Conservation (phyloP, 768 basidiomycete genomes). For the Tulasnella sp. region DNA sequence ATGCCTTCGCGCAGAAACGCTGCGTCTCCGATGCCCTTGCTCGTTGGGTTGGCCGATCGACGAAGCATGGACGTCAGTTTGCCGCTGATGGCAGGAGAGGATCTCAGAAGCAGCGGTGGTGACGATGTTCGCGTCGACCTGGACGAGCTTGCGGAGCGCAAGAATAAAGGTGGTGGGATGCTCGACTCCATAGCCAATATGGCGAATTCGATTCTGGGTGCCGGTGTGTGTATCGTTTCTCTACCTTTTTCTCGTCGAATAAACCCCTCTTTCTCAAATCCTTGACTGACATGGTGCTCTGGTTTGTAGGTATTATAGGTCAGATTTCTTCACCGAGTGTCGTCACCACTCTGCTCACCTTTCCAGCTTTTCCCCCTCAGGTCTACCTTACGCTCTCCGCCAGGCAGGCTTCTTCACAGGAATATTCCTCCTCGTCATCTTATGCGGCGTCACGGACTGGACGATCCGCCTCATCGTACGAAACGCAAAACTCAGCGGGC, state of each 20-base stretch:
- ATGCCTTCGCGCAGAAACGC: slow-evolving; percentile 38
- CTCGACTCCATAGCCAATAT: slow-evolving; percentile 83
- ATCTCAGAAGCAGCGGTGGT: slow-evolving; percentile 38
- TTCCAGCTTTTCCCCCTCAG: slow-evolving; percentile 40
- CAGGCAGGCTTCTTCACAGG: slow-evolving; percentile 94
- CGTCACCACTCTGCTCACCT: neutral
- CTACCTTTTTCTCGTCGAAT: neutral
- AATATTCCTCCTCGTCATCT: slow-evolving; percentile 67
- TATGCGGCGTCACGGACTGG: slow-evolving; percentile 92
- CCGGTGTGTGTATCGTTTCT: slow-evolving; percentile 53
- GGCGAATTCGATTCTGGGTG: slow-evolving; percentile 94
- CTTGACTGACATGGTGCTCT: neutral
- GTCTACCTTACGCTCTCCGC: slow-evolving; percentile 88
- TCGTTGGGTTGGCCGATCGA: slow-evolving; percentile 71
- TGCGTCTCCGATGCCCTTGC: slow-evolving; percentile 61
- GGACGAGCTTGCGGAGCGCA: slow-evolving; percentile 66
- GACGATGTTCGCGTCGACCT: slow-evolving; percentile 50
- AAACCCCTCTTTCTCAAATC: too few relatives aligned
- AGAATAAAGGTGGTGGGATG: slow-evolving; percentile 65
- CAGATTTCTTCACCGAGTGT: neutral
- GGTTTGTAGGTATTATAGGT: slow-evolving; percentile 8
- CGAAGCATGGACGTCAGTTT: slow-evolving; percentile 50
- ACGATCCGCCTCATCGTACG: slow-evolving; percentile 93
- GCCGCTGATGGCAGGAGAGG: slow-evolving; percentile 31
- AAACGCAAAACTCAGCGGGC: slow-evolving; percentile 93